Base-by-base conservation (phyloP, 495 filamentous ascomycete species). In the Penicillium turbatum region DNA sequence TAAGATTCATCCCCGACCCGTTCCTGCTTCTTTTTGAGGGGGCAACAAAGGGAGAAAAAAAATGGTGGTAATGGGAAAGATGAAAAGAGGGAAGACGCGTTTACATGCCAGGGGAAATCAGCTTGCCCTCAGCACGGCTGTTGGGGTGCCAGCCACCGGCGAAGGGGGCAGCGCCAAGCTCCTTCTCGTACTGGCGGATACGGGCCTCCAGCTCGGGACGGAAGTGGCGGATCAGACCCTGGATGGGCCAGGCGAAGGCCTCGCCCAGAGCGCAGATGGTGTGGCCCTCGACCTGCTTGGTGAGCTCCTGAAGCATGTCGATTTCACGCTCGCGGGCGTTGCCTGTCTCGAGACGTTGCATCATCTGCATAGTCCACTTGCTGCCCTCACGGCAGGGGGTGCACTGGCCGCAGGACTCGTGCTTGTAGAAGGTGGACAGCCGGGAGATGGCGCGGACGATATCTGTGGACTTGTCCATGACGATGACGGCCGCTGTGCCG, bases 291-390 rank as follows among this genome's bases (percentile, higher is more conserved):
- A 98, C 93, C 76, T 97, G 95, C 80, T 97, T 97, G 48, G 93
- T 98, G 54, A 98, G 75, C 78, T 98, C 93, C 77, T 97, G 93
- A 55, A 98, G 81, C 93, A 98, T 98, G 72, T 98, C 93, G 69
- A 98, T 98, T 74, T 98, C 93, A 36, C 93, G 77, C 68, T 85
- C 85, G 45, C 89, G 82, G 47, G 87, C 93, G 66, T 88, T 81
- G 49, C 93, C 93, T 70, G 85, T 87, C 79, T 95, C 89, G 62
- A 98, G 91, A 46, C 93, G 86, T 70, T 87, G 76, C 93, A 98
- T 98, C 70, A 98, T 97, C 78, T 97, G 90, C 72, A 95, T 87
- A 21, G 92, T 95, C 93, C 93, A 97, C 77, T 91, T 96, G 76
- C 83, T 89, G 58, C 93, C 93, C 73, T 98, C 93, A 67, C 93